A percentile compares a stretch with the other conserved stretches of the same genome.
Conservation (phyloP, 108 stramenopile genomes). For the Cyclotella kingstonii region DNA sequence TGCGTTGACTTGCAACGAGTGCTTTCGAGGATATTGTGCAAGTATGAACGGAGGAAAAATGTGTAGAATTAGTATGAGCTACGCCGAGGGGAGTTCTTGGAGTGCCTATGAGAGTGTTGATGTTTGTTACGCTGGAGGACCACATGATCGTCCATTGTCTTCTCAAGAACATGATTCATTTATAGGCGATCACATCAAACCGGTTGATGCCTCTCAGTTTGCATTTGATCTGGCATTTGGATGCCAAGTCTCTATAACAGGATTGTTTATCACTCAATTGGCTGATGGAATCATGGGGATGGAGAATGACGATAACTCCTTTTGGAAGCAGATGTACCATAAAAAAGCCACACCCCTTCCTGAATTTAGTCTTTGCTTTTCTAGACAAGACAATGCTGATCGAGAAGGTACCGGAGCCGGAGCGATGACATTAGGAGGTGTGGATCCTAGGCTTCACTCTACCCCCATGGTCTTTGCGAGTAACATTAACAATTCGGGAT, state of each 20-base stretch:
- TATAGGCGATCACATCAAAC: slow-evolving; percentile 51
- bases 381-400: slow-evolving; percentile 41
- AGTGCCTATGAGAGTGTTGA: slow-evolving; percentile 71
- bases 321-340: slow-evolving; percentile 74
- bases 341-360: slow-evolving; percentile 41
- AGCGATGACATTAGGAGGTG: slow-evolving; percentile 88
- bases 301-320: slow-evolving; percentile 52
- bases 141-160: slow-evolving; percentile 44
- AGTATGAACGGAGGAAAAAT: slow-evolving; percentile 16
- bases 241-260: slow-evolving; percentile 87
- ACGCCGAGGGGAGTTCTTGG: slow-evolving; percentile 81
- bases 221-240: slow-evolving; percentile 86
- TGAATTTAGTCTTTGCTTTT: slow-evolving; percentile 70
- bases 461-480: slow-evolving; percentile 80
- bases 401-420: slow-evolving; percentile 71
- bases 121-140: slow-evolving; percentile 69
- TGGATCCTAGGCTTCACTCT: slow-evolving; percentile 68
- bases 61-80: slow-evolving; percentile 54
- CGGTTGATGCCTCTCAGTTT: slow-evolving; percentile 49
- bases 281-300: slow-evolving; percentile 97
- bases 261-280: slow-evolving; percentile 93
- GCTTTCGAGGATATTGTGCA: slow-evolving; percentile 29
- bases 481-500: slow-evolving; percentile 46
- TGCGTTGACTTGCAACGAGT: slow-evolving; percentile 29
- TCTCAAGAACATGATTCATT: neutral